Evolutionary conservation across 768 basidiomycete genomes (phyloP).

Genomic region (Tylopilus sp.): DNA sequence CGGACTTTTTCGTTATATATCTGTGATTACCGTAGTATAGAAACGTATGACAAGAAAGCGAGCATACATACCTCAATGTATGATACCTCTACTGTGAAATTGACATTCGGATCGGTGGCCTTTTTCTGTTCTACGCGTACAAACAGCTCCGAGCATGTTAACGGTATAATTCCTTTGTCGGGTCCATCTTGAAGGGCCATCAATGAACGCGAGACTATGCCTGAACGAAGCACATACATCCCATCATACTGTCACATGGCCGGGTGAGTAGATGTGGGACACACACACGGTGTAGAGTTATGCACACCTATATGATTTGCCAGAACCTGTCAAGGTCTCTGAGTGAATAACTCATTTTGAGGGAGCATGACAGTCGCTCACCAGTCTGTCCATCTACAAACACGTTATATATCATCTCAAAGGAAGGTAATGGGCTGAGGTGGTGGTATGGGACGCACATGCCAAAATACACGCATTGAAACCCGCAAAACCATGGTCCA

Average conservation of each 20-base stretch:
- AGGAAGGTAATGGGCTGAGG: background rate
- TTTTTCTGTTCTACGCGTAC: slow-evolving; percentile 69
- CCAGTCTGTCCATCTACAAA: slow-evolving; percentile 77
- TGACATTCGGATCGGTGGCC: slow-evolving; percentile 60
- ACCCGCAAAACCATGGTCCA: slow-evolving; percentile 93
- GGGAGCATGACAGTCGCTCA: slow-evolving; percentile 35
- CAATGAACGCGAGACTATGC: slow-evolving; percentile 1
- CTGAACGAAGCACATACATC: slow-evolving; percentile 56
- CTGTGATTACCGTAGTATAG: slow-evolving; percentile 31
- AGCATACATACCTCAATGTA: slow-evolving; percentile 76
- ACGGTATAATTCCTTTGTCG: slow-evolving; percentile 97
- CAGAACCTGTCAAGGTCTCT: slow-evolving; percentile 56
- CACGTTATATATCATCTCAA: background rate
- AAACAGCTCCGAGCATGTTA: slow-evolving; percentile 93
- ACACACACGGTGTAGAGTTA: background rate
- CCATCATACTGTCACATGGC: slow-evolving; percentile 75
- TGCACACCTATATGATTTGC: slow-evolving; percentile 86
- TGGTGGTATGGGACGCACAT: slow-evolving; percentile 61
- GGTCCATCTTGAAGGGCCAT: slow-evolving; percentile 60
- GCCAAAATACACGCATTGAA: slow-evolving; percentile 99
- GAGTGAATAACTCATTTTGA: slow-evolving; percentile 4
- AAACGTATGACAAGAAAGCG: background rate
- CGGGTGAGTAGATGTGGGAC: slow-evolving; percentile 6
- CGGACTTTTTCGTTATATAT: slow-evolving; percentile 99
- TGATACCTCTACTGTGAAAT: slow-evolving; percentile 94